Base-by-base conservation (phyloP, 306 rosid genomes). In the Cucurbita ficifolia region DNA sequence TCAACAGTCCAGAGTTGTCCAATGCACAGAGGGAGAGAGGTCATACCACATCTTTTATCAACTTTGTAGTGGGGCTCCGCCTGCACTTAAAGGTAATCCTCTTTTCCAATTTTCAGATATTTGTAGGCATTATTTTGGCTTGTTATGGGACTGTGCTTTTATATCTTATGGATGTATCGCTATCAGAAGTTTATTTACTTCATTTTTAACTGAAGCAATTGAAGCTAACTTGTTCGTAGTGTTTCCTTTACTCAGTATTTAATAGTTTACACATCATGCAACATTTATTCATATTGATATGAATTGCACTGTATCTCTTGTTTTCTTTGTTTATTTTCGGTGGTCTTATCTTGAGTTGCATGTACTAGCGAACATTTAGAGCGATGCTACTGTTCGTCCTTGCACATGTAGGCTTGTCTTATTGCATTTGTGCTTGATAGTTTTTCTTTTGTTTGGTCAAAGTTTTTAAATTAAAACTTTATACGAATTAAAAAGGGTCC, bases 21-120 rank as follows among this genome's bases (percentile, higher is more conserved):
- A 94, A 85, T 94, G 99, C 90, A 88, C 85, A 24, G 96, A 86
- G 77, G 97, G 97, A 76, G 99, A 94, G 72, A 91, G 99, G 84
- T 94, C 99, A 29, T 94, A 94, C 75, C 99, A 94, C 84, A 94
- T 94, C 81, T 94, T 94, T 88, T 94, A 94, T 88, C 96, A 91
- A 85, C 96, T 94, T 17, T 94, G 99, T 81, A 92, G 91, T 80
- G 99, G 99, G 81, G 99, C 97, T 81, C 87, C 96, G 35, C 79
- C 87, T 60, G 75, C 85, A 59, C 90, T 94, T 11, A 88, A 83
- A 84, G 96, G 97, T 94, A 83, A 79, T 55, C 54, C 18, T 74
- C 74, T 58, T 18, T 48, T 60, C 24, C n/a, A 48, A 14, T 54
- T 48, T 48, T 42, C 9, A 45, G 56, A 7, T 48, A 46, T 29